Conservation (phyloP, 1,284 basidiomycete genomes). For the Cryptococcus sp. region DNA sequence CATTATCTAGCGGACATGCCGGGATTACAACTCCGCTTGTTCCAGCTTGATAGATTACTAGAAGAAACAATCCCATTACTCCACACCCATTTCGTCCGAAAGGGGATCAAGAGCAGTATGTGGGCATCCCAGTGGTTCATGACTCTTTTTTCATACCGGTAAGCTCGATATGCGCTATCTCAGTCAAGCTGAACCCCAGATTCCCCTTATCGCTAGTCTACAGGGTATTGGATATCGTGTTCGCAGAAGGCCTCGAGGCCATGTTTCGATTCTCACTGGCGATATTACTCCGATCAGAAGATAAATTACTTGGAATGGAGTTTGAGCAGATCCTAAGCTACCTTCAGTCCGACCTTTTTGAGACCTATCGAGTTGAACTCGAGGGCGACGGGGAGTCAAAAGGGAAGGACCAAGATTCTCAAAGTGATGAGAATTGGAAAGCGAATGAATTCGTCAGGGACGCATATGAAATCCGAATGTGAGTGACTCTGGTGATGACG, state of each 20-base stretch:
- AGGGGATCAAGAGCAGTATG: constrained; percentile 95
- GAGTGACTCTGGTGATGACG: constrained; percentile 16
- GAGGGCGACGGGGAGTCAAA: constrained; percentile 1
- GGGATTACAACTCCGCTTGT: constrained; percentile 83
- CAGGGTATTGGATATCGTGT: constrained; percentile 75
- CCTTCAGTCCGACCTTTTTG: constrained; percentile 75
- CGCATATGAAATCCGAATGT: constrained; percentile 71
- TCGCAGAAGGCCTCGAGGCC: constrained; percentile 95
- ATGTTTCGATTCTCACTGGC: constrained; percentile 92
- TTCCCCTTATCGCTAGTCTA: constrained; percentile 93
- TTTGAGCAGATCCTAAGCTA: constrained; percentile 84
- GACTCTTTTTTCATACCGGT: constrained; percentile 93
- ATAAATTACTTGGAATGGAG: constrained; percentile 66
- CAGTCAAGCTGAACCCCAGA: constrained; percentile 49
- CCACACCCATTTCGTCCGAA: constrained; percentile 83
- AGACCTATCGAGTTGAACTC: constrained; percentile 56
- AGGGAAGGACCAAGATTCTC: constrained; percentile 6
- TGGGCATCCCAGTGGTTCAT: constrained; percentile 96
- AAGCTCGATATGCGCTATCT: constrained; percentile 35
- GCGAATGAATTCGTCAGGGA: constrained; percentile 81
- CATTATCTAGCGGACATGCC: constrained; percentile 99
- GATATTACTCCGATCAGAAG: constrained; percentile 83
- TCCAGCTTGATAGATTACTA: constrained; percentile 85
- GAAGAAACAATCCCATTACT: constrained; percentile 89
- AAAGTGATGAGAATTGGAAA: constrained; percentile 53